phyloP scores from a whole-genome alignment of 352 stramenopile species.

The Pythium plurisporium region DNA sequence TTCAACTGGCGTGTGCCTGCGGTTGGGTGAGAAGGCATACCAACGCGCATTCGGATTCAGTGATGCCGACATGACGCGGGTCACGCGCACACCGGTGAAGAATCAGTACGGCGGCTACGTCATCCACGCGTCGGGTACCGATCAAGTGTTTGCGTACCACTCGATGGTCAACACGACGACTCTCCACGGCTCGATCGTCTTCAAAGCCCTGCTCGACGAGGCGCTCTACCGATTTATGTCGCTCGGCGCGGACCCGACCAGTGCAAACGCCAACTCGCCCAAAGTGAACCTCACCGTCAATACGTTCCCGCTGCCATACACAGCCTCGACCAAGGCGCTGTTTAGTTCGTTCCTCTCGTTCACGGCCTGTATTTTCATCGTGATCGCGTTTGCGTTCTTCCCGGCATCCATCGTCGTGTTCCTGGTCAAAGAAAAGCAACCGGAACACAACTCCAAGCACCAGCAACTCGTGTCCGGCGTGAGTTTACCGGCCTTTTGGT shows the following conservation, averaged over 20 bases:
- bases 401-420: conserved; percentile 92
- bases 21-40: conserved; percentile 32
- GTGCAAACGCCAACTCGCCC: neutral
- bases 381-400: conserved; percentile 93
- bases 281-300: conserved; percentile 31
- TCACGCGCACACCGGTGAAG: conserved; percentile 19
- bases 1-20: conserved; percentile 28
- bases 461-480: conserved; percentile 95
- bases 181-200: conserved; percentile 37
- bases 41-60: conserved; percentile 27
- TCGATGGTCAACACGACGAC: conserved; percentile 54
- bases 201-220: conserved; percentile 58
- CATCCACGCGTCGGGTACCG: conserved; percentile 31
- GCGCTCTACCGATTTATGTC: conserved; percentile 53
- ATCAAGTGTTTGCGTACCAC: conserved; percentile 55
- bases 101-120: conserved; percentile 55
- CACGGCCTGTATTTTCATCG: conserved; percentile 78
- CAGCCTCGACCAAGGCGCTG: conserved; percentile 47
- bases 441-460: conserved; percentile 93
- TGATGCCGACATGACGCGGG: neutral
- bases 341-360: conserved; percentile 66
- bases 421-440: conserved; percentile 94
- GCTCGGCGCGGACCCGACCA: conserved; percentile 7
- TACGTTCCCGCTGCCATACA: conserved; percentile 57
- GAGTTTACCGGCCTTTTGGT: conserved; percentile 92